Base-by-base conservation (phyloP, 78 protist genomes). In the Pigoraptor vietnamica region DNA sequence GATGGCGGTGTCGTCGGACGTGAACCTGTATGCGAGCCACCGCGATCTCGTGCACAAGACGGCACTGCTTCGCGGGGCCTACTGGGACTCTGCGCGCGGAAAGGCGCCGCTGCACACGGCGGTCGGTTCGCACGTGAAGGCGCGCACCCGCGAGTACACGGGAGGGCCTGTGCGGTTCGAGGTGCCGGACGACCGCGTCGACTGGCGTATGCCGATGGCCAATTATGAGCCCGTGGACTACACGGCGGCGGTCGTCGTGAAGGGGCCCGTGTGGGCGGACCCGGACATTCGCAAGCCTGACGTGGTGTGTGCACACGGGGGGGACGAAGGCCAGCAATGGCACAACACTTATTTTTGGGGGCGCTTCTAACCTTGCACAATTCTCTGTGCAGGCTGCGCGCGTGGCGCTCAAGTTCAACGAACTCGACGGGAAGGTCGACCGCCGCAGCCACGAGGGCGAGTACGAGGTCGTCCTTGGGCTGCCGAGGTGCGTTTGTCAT, bases 221-320 rank as follows among this genome's bases (percentile, higher is more conserved):
- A 36, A 67, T 34, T 89, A 89, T 39, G 39, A 37, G n/a, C 91
- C 91, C 1, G 86, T 67, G 39, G 83, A 56, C 24, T 89, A 67
- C 91, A 67, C 83, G 21, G 91, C 82, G 2, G 37, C 91, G 29
- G 86, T 67, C 2, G 91, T 89, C 40, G 32, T 23, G 86, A 67
- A 34, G 35, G 34, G 34, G 48, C 91, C 91, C 23, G 91, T 67
- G 0, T 89, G 91, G 91, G 91, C 91, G n/a, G 91, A 89, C 21
- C 39, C 1, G 67, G 87, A 83, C 88, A 10, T 32, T 35, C 35
- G 88, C 38, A 29, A 82, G 37, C 2, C 2, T 9, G 1, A 32
- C 25, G 38, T 34, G 6, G 6, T 29, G 6, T 1, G 38, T 29
- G n/a, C n/a, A n/a, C n/a, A n/a, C n/a, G n/a, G n/a, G n/a, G n/a